These are phyloP conservation scores for Blepharisma japonicum DNA, from an alignment of 73 alveolate genomes.

Conservation along the genomic window DNA sequence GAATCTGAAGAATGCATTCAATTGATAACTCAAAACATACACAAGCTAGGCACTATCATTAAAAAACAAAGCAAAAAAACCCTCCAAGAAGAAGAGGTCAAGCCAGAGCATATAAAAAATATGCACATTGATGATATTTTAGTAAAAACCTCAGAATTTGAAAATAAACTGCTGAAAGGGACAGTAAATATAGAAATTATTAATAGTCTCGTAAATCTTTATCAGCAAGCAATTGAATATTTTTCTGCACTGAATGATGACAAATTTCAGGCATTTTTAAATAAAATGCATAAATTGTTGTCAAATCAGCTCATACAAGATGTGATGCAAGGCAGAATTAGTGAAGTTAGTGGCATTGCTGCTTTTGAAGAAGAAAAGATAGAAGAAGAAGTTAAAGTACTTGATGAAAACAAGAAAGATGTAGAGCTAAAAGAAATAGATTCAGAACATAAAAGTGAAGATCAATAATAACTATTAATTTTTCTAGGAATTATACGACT, in stretches of 20 bases:
- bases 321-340: conserved; percentile 40
- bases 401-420: too few relatives aligned
- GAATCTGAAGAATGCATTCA: background rate
- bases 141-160: background rate
- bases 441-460: too few relatives aligned
- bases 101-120: background rate
- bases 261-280: conserved; percentile 6
- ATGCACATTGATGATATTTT: background rate
- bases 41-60: background rate
- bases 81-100: background rate
- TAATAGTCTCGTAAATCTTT: background rate
- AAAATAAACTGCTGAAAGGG: background rate
- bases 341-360: background rate
- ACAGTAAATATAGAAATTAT: conserved; percentile 32
- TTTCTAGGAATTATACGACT: too few relatives aligned
- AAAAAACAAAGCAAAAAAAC: background rate
- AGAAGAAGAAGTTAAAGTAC: too few relatives aligned
- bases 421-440: too few relatives aligned
- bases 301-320: conserved; percentile 35
- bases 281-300: conserved; percentile 11
- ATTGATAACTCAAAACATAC: background rate
- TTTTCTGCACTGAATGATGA: conserved; percentile 24
- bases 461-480: too few relatives aligned
- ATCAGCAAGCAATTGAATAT: conserved; percentile 28
- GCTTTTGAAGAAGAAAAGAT: background rate